Evolutionary conservation across 2,329 filamentous ascomycete genomes (phyloP).

Genomic region (Chalara sp.): DNA sequence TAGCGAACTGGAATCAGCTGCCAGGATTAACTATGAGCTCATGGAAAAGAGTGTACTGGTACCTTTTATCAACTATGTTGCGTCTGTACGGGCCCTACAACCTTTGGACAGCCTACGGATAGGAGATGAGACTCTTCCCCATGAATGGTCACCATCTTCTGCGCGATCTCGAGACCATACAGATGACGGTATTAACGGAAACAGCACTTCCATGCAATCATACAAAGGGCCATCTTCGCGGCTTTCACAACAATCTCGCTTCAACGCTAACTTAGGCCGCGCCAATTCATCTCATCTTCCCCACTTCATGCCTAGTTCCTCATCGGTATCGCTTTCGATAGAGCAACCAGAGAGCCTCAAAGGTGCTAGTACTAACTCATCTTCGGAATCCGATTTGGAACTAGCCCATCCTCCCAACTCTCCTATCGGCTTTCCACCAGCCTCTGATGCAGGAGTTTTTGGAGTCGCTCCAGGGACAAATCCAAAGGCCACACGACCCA

Average conservation of each 20-base stretch:
- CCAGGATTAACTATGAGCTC: conserved; percentile 83
- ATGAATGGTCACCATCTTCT: conserved; percentile 22
- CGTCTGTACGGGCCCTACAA: conserved; percentile 4
- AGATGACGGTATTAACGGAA: conserved; percentile 15
- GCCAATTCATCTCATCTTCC: conserved; percentile 18
- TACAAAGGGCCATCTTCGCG: conserved; percentile 18
- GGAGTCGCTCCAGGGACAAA: conserved; percentile 20
- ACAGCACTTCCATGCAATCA: conserved; percentile 12
- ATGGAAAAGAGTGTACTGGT: conserved; percentile 97
- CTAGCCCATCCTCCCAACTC: conserved; percentile 55
- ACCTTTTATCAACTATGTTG: conserved; percentile 68
- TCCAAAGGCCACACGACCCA: conserved; percentile 14
- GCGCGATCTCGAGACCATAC: conserved; percentile 13
- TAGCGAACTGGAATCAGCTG: conserved; percentile 70
- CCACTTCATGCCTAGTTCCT: conserved; percentile 15
- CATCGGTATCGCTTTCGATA: conserved; percentile 38
- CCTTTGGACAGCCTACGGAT: no score
- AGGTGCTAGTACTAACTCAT: conserved; percentile 60
- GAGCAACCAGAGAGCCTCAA: conserved; percentile 45
- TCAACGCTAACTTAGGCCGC: conserved; percentile 18
- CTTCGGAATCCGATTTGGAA: conserved; percentile 39
- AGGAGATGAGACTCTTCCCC: conserved; percentile 7
- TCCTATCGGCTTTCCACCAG: no score
- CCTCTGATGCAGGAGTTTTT: conserved; percentile 31
- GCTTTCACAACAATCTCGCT: conserved; percentile 23